Conservation (phyloP, 2,329 filamentous ascomycete species). For the Beauveria australis region DNA sequence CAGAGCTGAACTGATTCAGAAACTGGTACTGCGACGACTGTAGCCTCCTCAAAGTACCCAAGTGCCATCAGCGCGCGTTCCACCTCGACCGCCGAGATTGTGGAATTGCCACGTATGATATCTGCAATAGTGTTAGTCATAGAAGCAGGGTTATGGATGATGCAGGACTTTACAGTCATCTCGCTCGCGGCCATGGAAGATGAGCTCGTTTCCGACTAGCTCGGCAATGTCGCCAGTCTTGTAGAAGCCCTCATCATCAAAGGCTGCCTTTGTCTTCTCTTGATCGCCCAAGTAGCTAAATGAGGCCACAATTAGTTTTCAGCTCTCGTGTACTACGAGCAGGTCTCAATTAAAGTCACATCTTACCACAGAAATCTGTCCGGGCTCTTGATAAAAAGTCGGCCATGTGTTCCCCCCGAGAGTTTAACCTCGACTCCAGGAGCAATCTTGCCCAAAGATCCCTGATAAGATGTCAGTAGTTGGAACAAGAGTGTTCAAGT, state of each 20-base stretch:
- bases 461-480: not conserved
- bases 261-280: not conserved
- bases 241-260: not conserved
- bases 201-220: not conserved
- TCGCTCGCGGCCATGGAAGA: constrained; percentile 15
- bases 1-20: constrained; percentile 15
- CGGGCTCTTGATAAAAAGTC: constrained; percentile 15
- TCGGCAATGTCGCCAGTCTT: not conserved
- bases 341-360: not conserved
- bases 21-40: constrained; percentile 16
- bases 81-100: constrained; percentile 13
- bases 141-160: not conserved
- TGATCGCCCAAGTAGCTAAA: not conserved
- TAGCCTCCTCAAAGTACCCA: constrained; percentile 16
- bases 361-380: not conserved
- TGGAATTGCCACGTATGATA: constrained; percentile 8
- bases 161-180: constrained; percentile 14
- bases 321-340: not conserved
- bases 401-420: constrained; percentile 15
- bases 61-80: constrained; percentile 14
- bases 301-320: not conserved
- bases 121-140: not conserved
- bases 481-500: not conserved
- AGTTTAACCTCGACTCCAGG: constrained; percentile 11
- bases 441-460: constrained; percentile 6